Evolutionary conservation across 164 flowering plant species (phyloP).

Genomic region (Chimonanthus salicifolius): DNA sequence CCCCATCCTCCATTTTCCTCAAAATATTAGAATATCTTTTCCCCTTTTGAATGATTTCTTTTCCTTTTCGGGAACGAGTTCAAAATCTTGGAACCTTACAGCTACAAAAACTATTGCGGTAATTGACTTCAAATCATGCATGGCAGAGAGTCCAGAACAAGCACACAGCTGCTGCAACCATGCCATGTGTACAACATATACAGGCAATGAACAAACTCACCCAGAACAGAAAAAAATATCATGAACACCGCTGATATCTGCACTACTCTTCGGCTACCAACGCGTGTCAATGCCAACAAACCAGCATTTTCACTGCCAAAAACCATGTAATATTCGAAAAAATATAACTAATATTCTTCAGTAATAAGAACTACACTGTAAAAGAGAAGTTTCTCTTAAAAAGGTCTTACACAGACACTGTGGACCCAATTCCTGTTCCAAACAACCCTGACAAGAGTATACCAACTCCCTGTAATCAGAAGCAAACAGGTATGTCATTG

Average conservation of each 20-base stretch:
- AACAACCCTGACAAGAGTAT: slow-evolving; percentile 61
- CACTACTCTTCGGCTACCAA: slow-evolving; percentile 70
- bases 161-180: too few relatives aligned
- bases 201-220: slow-evolving; percentile 19
- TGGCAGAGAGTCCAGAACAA: too few relatives aligned
- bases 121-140: too few relatives aligned
- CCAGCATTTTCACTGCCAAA: slow-evolving; percentile 70
- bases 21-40: too few relatives aligned
- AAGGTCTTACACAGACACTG: slow-evolving; percentile 75
- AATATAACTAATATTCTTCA: not conserved
- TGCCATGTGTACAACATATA: too few relatives aligned
- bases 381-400: not conserved
- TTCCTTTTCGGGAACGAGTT: too few relatives aligned
- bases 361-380: not conserved
- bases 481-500: too few relatives aligned
- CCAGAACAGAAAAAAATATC: slow-evolving; percentile 67
- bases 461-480: slow-evolving; percentile 56
- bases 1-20: too few relatives aligned
- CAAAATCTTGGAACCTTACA: too few relatives aligned
- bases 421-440: slow-evolving; percentile 69
- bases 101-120: too few relatives aligned
- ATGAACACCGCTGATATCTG: slow-evolving; percentile 64
- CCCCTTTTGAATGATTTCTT: too few relatives aligned
- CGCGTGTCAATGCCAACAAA: slow-evolving; percentile 59
- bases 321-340: not conserved